Evolutionary conservation across 2,329 filamentous ascomycete species (phyloP).

Genomic region (Exserohilum rostratum): DNA sequence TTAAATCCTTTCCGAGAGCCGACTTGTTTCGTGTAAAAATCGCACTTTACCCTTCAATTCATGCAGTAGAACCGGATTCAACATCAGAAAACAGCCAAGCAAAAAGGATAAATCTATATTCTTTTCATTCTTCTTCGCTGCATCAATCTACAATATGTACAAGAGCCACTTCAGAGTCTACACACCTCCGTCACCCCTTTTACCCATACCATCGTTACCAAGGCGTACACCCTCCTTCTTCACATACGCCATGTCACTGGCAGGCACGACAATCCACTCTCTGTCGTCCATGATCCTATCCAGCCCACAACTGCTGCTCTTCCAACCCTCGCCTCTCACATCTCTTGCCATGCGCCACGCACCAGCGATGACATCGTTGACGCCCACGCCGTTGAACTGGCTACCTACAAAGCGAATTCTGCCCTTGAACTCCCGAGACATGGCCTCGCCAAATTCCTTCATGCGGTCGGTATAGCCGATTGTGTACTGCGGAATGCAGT

Average conservation of each 20-base stretch:
- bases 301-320: constrained; percentile 34
- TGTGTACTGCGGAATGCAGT: constrained; percentile 90
- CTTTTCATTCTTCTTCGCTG: too few species aligned
- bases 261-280: constrained; percentile 19
- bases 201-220: neutral
- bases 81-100: too few species aligned
- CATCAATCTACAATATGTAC: too few species aligned
- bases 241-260: constrained; percentile 13
- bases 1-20: too few species aligned
- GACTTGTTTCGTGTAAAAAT: too few species aligned
- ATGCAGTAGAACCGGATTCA: too few species aligned
- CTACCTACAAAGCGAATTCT: constrained; percentile 66
- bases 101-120: too few species aligned
- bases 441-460: constrained; percentile 57
- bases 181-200: constrained; percentile 6
- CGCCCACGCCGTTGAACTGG: constrained; percentile 56
- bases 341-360: constrained; percentile 61
- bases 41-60: too few species aligned
- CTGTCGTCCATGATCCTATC: constrained; percentile 26
- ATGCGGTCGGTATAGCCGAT: constrained; percentile 76
- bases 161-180: neutral
- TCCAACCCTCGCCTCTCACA: constrained; percentile 39
- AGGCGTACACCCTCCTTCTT: constrained; percentile 2
- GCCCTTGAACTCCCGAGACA: constrained; percentile 65
- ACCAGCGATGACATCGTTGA: constrained; percentile 60